Conservation (phyloP, 306 rosid genomes). For the Trichosanthes truncata region DNA sequence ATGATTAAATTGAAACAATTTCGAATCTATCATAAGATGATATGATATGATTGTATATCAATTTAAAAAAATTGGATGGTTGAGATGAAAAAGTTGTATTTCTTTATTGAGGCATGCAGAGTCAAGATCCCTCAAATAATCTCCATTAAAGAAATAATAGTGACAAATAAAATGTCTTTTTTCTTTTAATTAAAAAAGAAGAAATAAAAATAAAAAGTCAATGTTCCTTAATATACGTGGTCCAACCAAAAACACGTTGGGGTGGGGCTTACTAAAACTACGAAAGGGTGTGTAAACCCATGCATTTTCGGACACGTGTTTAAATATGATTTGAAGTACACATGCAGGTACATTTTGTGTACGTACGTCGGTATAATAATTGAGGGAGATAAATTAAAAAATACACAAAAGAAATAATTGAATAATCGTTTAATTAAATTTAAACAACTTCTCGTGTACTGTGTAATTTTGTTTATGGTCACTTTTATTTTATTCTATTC, state of each 20-base stretch:
- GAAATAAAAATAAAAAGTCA: background rate
- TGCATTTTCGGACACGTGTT: conserved; percentile 19
- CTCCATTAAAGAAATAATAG: background rate
- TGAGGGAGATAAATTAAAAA: background rate
- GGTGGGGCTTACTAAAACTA: background rate
- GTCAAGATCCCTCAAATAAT: conserved; percentile 2
- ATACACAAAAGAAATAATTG: background rate
- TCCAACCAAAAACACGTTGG: background rate
- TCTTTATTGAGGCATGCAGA: background rate
- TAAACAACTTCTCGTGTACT: background rate
- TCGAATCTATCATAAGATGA: background rate
- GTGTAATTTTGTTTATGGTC: background rate
- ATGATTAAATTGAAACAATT: background rate
- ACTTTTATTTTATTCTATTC: no score
- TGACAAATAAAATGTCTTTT: background rate
- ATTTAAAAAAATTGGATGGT: background rate
- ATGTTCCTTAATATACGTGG: background rate
- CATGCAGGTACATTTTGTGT: conserved; percentile 28
- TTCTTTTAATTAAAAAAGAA: background rate
- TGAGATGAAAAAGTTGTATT: conserved; percentile 3
- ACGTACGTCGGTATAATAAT: conserved; percentile 6
- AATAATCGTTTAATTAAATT: background rate
- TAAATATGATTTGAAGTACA: conserved; percentile 25
- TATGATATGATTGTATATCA: background rate
- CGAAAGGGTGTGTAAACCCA: conserved; percentile 8